Conservation (phyloP, 192 early-diverging fungal species). For the Entomortierella beljakovae region DNA sequence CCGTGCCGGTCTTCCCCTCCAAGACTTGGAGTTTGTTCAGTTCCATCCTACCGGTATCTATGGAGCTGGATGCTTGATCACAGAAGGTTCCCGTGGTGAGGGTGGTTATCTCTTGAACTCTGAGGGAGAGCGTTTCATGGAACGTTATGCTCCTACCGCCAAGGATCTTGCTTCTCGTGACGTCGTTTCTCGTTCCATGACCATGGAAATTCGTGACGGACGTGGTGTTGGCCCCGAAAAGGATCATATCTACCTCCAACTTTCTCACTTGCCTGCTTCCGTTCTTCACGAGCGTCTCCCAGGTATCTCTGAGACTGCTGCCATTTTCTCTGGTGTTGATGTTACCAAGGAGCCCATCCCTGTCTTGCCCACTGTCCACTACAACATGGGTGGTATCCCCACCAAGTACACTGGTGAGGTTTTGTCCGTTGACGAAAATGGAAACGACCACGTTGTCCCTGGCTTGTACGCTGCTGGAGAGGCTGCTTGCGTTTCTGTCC, state of each 20-base stretch:
- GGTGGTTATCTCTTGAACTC: conserved; percentile 97
- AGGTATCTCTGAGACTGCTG: conserved; percentile 98
- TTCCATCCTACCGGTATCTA: conserved; percentile 99
- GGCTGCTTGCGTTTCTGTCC: conserved; percentile 97
- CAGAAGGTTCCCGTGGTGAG: conserved; percentile 95
- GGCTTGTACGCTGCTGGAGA: conserved; percentile 99
- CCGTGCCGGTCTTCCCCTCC: conserved; percentile 94
- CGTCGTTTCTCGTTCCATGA: conserved; percentile 99
- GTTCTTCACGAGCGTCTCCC: conserved; percentile 94
- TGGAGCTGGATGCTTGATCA: conserved; percentile 97
- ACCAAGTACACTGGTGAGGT: conserved; percentile 98
- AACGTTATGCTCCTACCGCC: conserved; percentile 98
- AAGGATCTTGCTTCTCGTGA: conserved; percentile 99
- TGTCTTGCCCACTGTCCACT: conserved; percentile 98
- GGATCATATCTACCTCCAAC: conserved; percentile 97
- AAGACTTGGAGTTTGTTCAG: conserved; percentile 99
- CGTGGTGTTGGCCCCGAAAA: conserved; percentile 96
- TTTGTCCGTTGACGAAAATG: conserved; percentile 80
- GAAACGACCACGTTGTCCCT: conserved; percentile 92
- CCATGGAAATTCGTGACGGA: conserved; percentile 97
- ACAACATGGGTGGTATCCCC: conserved; percentile 99
- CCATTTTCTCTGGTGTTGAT: conserved; percentile 98
- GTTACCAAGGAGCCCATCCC: conserved; percentile 99
- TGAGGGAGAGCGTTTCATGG: conserved; percentile 99
- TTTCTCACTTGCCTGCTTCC: conserved; percentile 93